Evolutionary conservation across 495 filamentous ascomycete species (phyloP), one percentile per base, ranked within the genome.

Genomic region (Jackrogersella minutella): DNA sequence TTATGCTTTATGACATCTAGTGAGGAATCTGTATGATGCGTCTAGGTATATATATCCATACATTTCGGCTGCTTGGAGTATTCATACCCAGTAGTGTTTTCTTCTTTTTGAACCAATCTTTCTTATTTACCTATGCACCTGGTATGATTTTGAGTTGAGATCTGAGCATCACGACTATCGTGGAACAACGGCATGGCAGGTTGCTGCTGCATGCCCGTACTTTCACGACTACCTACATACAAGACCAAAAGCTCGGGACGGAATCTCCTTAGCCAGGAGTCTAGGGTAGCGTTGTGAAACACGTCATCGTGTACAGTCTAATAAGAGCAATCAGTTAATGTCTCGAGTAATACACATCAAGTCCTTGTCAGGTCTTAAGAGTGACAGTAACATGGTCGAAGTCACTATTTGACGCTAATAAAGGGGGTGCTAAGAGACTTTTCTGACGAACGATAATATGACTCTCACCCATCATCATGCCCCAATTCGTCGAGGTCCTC

Each of bases 401-500:
- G 17, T 51, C 30, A 17, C 14, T 36, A 58, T 22, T 21, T 7
- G 5, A 34, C 7, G 26, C 7, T 7, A 16, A 36, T 46, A 57
- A 57, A 33, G 16, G 49, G 40, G 28, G 3, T n/a, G n/a, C n/a
- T n/a, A 34, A 39, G 33, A 36, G 33, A 3, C n/a, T n/a, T n/a
- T n/a, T n/a, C n/a, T n/a, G n/a, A n/a, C n/a, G n/a, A n/a, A n/a
- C n/a, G n/a, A n/a, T n/a, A n/a, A 61, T 67, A 61, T 51, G 64
- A 61, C 34, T 39, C 50, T 55, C 34, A 28, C 37, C 31, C 62
- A 17, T 56, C 64, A 43, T 52, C 56, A 56, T 36, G 26, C 30
- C 16, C 58, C 34, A 28, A 34, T 3, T 37, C 22, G 49, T n/a
- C 26, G 30, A 28, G 19, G 21, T 24, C 36, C 44, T 52, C 28